Conservation (phyloP, 139 green algal genomes). For the Tetraselmis striata region DNA sequence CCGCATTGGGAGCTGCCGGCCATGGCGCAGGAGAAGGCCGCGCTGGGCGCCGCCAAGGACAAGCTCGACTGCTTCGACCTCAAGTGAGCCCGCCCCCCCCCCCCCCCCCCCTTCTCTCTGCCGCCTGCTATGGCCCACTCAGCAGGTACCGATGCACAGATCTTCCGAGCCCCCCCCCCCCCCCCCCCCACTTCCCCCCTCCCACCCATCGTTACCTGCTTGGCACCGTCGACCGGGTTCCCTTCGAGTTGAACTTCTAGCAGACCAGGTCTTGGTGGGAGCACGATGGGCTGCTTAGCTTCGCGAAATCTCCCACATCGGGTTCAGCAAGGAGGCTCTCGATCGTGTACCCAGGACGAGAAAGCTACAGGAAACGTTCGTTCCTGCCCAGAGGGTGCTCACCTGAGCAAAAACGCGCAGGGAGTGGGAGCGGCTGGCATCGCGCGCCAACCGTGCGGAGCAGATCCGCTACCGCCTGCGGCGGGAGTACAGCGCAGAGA, state of each 20-base stretch:
- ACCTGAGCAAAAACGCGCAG: conserved; percentile 6
- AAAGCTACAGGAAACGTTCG: no score
- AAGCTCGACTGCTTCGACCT: not conserved
- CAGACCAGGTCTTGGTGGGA: no score
- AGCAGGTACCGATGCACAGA: not conserved
- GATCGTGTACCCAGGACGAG: no score
- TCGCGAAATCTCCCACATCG: no score
- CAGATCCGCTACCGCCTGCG: conserved; percentile 20
- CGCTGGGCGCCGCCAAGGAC: not conserved
- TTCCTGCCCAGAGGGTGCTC: no score
- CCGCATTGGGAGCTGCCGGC: not conserved
- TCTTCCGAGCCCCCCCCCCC: no score
- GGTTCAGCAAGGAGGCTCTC: no score
- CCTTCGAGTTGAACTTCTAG: no score
- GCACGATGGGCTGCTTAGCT: no score
- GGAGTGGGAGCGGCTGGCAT: conserved; percentile 23
- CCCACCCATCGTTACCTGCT: no score
- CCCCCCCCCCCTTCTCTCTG: not conserved
- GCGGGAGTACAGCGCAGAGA: conserved; percentile 20
- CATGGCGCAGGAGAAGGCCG: not conserved
- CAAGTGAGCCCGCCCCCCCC: not conserved
- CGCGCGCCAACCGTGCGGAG: conserved; percentile 19
- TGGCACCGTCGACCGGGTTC: no score
- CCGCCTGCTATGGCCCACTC: not conserved
- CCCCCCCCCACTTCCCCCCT: no score